A percentile compares a stretch with the other conserved stretches of the same genome.
phyloP scores from a whole-genome alignment of 768 basidiomycete species.

The Tulasnella sp. region DNA sequence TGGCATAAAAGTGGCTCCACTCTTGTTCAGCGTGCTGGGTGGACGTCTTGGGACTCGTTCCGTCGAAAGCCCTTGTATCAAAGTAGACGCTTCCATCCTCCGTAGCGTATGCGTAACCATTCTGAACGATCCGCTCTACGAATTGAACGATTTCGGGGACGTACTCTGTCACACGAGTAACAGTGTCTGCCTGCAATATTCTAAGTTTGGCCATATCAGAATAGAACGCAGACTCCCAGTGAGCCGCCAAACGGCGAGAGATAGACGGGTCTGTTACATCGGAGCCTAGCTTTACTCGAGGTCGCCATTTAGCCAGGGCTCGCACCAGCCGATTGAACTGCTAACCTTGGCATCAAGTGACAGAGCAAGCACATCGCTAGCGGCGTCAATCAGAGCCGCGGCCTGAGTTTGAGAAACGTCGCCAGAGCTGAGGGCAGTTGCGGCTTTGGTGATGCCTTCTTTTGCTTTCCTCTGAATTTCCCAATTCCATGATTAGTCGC shows the following conservation, averaged over 20 bases:
- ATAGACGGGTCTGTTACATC: conserved; percentile 81
- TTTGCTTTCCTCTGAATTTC: neutral
- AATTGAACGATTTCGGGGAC: conserved; percentile 90
- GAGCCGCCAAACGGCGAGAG: conserved; percentile 66
- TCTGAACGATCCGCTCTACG: conserved; percentile 71
- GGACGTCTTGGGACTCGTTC: conserved; percentile 31
- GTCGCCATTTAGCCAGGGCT: neutral
- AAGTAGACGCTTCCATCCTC: conserved; percentile 85
- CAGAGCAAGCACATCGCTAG: conserved; percentile 63
- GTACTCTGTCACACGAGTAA: conserved; percentile 95
- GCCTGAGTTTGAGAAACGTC: conserved; percentile 35
- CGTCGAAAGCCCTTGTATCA: conserved; percentile 73
- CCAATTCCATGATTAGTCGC: neutral
- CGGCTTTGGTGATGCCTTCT: conserved; percentile 28
- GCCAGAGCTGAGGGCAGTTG: conserved; percentile 32
- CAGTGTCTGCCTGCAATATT: conserved; percentile 76
- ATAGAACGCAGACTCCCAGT: conserved; percentile 88
- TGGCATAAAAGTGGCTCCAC: conserved; percentile 74
- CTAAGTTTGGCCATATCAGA: conserved; percentile 82
- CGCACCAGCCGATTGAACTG: neutral
- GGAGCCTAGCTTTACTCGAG: conserved; percentile 45
- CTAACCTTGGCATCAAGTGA: conserved; percentile 65
- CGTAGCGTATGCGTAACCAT: conserved; percentile 66
- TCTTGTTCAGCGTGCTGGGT: conserved; percentile 17
- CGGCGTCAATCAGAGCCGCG: conserved; percentile 51